These are phyloP conservation scores for Trichophyton verrucosum DNA, from an alignment of 2,329 filamentous ascomycete genomes.

Conservation along the genomic window DNA sequence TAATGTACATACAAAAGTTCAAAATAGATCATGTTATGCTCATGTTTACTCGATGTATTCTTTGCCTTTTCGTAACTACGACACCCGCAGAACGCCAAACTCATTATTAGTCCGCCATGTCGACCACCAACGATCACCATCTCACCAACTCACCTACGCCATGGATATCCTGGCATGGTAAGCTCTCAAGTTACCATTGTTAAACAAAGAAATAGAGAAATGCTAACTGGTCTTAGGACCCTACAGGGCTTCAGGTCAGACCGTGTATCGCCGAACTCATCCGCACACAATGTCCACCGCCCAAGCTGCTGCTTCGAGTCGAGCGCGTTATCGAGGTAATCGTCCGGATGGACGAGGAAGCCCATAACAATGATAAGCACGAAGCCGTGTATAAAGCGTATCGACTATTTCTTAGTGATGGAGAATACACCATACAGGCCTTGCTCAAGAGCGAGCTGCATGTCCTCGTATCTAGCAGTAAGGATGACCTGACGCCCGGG, in stretches of 20 bases:
- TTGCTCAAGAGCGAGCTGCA: constrained; percentile 15
- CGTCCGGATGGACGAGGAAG: not conserved
- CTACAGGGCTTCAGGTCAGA: constrained; percentile 5
- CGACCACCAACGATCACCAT: no score
- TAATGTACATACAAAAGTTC: not conserved
- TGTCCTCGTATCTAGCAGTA: constrained; percentile 10
- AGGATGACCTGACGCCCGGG: constrained; percentile 12
- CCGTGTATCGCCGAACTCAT: constrained; percentile 22
- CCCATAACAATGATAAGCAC: not conserved
- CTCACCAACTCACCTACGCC: not conserved
- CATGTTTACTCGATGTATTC: no score
- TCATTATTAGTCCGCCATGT: no score
- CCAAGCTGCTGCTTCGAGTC: constrained; percentile 18
- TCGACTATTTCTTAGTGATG: constrained; percentile 18
- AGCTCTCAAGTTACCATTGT: not conserved
- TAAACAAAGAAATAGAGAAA: not conserved
- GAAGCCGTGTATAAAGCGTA: constrained; percentile 8
- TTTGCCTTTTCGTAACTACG: no score
- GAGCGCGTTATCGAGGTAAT: constrained; percentile 17
- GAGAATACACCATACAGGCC: constrained; percentile 20
- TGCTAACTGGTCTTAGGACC: not conserved
- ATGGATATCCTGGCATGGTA: not conserved
- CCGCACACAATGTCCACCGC: constrained; percentile 19
- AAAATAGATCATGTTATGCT: no score
- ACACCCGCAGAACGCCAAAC: no score